Percentiles rank a stretch among this genome's conserved stretches.
Evolutionary conservation across 2,329 filamentous ascomycete genomes (phyloP).

Genomic region (Helminthosporium solani): DNA sequence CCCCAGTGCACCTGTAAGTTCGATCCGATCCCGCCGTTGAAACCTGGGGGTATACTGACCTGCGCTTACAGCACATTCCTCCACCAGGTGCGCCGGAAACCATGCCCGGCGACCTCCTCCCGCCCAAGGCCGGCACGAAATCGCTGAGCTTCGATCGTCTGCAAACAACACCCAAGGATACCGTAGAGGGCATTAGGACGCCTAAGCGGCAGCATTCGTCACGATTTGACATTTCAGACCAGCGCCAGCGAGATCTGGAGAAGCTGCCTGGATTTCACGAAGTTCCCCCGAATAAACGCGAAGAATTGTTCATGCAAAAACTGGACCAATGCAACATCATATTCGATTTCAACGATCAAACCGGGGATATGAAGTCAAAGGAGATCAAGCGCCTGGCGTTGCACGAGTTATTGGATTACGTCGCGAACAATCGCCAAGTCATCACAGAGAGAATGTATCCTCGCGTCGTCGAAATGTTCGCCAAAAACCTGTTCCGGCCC

Average conservation of each 20-base stretch:
- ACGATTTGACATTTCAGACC: constrained; percentile 94
- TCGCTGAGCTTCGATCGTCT: constrained; percentile 84
- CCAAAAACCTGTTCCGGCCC: constrained; percentile 95
- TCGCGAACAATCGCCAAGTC: constrained; percentile 96
- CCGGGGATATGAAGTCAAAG: constrained; percentile 98
- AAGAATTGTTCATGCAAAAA: constrained; percentile 99
- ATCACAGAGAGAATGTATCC: constrained; percentile 99
- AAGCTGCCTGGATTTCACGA: constrained; percentile 98
- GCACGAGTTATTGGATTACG: constrained; percentile 95
- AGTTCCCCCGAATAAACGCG: constrained; percentile 88
- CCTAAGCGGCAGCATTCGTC: constrained; percentile 97
- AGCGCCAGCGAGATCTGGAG: constrained; percentile 83
- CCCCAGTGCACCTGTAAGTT: constrained; percentile 72
- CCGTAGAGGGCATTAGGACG: constrained; percentile 90
- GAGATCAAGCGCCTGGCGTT: constrained; percentile 97
- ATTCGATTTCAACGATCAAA: constrained; percentile 98
- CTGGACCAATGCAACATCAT: constrained; percentile 99
- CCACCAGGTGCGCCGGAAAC: constrained; percentile 93
- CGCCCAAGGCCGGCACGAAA: constrained; percentile 88
- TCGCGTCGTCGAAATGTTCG: constrained; percentile 97
- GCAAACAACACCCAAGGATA: constrained; percentile 92
- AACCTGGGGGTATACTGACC: constrained; percentile 7
- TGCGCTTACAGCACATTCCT: constrained; percentile 70
- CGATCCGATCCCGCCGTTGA: neutral
- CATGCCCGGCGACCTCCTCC: constrained; percentile 95